These are phyloP conservation scores for Diaporthe sp. DNA, from an alignment of 2,329 filamentous ascomycete genomes.

Conservation along the genomic window DNA sequence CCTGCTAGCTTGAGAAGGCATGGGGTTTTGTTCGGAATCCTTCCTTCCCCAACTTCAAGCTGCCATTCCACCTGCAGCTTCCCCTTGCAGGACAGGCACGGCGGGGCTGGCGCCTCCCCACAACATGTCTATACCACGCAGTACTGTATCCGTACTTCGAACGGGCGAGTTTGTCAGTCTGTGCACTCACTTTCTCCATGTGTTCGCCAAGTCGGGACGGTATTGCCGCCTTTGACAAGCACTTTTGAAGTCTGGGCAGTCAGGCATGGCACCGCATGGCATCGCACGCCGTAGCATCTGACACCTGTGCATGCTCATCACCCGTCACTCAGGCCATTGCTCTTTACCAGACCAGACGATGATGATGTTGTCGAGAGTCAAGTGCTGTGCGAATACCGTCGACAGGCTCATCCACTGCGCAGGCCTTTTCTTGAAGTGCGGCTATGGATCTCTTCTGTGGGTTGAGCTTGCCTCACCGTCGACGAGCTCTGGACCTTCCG, in stretches of 20 bases:
- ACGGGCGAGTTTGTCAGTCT: background rate
- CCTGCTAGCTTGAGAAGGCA: conserved; percentile 2
- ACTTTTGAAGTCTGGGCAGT: conserved; percentile 20
- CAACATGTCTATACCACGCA: background rate
- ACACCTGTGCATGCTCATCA: background rate
- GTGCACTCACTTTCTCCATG: background rate
- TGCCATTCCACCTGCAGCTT: conserved; percentile 1
- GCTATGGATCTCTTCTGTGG: background rate
- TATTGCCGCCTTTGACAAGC: conserved; percentile 10
- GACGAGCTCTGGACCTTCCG: background rate
- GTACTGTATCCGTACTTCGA: background rate
- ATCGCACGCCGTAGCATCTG: background rate
- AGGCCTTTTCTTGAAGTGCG: background rate
- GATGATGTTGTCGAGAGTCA: background rate
- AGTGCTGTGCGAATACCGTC: background rate
- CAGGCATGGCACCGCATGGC: conserved; percentile 1
- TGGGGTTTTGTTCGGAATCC: conserved; percentile 28
- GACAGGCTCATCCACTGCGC: background rate
- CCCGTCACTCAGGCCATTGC: background rate
- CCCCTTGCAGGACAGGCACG: background rate
- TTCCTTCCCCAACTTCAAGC: background rate
- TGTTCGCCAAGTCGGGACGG: conserved; percentile 25
- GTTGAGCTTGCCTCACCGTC: conserved; percentile 1
- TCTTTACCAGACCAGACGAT: background rate
- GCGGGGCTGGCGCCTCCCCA: background rate